Base-by-base conservation (phyloP, 345 rosid species). In the Turritis glabra region DNA sequence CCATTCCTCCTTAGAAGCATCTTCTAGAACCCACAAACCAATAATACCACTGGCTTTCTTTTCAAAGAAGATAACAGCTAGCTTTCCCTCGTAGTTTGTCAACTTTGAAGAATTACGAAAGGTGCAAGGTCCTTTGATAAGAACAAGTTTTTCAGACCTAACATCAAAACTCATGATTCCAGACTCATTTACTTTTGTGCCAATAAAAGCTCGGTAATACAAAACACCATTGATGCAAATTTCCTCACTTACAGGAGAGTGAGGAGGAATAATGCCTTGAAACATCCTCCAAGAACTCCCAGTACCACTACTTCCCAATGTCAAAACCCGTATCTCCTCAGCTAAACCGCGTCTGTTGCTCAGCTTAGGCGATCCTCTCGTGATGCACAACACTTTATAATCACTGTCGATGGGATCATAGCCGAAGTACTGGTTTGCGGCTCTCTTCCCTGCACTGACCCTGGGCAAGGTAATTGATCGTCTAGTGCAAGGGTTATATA, bases 401-500 rank as follows among this genome's bases (percentile, higher is more conserved):
- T 3, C 29, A 69, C 14, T 11, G 9, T 27, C 10, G 10, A 55
- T 27, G 21, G 64, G 64, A 27, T 69, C 73, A 54, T 69, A 19
- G 7, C 73, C 54, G 22, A 69, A 2, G 41, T 69, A 43, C 0
- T 41, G 21, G 32, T 11, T 44, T 69, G 19, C 55, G 21, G 6
- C 11, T 55, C 32, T 50, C 29, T 27, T 41, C 53, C 37, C 8
- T 13, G 29, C 17, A 7, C 13, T 5, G 29, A 54, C 1, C 21
- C 4, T 29, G 5, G 63, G 63, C 29, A 55, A 41, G 14, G 53
- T 41, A 27, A 69, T 43, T n/a, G 54, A 69, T 17, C 32, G 22
- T 29, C 73, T 54, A 18, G 63, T 54, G 15, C 53, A 68, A 26
- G 53, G 63, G 27, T 67, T 67, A 67, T 51, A 67, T 22, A 67